Base-by-base conservation (phyloP, 352 stramenopile genomes). In the Globisporangium acanthophoron region DNA sequence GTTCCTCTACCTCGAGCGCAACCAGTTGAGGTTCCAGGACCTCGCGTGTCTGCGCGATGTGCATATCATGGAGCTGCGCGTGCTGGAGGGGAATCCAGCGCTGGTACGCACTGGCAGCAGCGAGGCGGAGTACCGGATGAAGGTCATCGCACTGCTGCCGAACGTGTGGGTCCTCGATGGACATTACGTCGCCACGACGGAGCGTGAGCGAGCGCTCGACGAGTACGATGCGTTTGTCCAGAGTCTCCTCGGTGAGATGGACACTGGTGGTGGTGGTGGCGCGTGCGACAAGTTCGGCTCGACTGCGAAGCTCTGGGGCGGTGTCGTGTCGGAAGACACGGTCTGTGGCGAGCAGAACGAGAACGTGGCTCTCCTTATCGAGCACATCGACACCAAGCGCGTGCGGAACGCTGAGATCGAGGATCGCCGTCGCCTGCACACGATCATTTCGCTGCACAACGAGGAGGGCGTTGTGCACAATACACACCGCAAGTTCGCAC, bases 131-230 rank as follows among this genome's bases (percentile, higher is more conserved):
- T 83, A 81, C 52, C 69, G 72, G 0, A 77, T 72, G 54, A 79
- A 79, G 49, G 49, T 76, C 9, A 65, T 71, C 3, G 78, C 80
- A 1, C 21, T 88, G 8, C 59, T 90, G 40, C 73, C 78, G 29
- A 85, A 83, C 49, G 61, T 71, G 3, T 88, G 78, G 80, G 69
- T 74, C 4, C 52, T 90, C 2, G 76, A 88, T 50, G 69, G 76
- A 8, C 78, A 88, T 44, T 90, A 71, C 62, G 63, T 90, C 46
- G 65, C 74, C 11, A 59, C 64, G 12, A 7, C 21, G 21, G 78
- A 88, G 46, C 74, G 80, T 12, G 52, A 67, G 16, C 43, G 68
- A 35, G 68, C 78, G 5, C 55, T 79, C 1, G 74, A 87, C 3
- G 51, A 69, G 18, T 74, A 63, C 41, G 74, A 82, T 31, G 33